Conservation (phyloP, 2,329 filamentous ascomycete species). For the Chaetomiaceae sp. region DNA sequence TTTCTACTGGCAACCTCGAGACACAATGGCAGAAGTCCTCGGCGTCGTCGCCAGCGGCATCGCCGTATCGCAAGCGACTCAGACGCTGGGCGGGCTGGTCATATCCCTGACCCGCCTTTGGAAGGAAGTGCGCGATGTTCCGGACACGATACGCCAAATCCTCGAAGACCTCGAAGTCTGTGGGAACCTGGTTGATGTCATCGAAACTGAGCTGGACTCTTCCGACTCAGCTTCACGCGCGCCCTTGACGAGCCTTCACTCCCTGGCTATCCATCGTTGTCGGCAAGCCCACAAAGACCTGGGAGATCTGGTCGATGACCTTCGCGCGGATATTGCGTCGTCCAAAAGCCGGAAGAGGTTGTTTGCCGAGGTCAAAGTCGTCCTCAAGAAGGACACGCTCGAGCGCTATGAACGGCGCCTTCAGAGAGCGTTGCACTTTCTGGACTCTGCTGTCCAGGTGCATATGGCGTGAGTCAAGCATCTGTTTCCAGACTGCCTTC, state of each 20-base stretch:
- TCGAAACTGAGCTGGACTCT: neutral
- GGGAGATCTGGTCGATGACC: neutral
- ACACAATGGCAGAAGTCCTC: constrained; percentile 9
- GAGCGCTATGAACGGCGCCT: constrained; percentile 5
- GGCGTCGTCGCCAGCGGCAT: constrained; percentile 8
- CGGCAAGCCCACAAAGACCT: neutral
- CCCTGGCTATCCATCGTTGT: neutral
- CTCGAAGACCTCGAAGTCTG: neutral
- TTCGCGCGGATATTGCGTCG: constrained; percentile 2
- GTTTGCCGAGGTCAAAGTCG: neutral
- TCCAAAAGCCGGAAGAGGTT: constrained; percentile 1
- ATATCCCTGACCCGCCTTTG: neutral
- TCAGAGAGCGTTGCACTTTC: neutral
- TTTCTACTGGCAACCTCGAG: neutral
- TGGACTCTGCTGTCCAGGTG: neutral
- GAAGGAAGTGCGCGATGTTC: constrained; percentile 7
- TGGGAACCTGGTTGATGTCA: neutral
- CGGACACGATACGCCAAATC: neutral
- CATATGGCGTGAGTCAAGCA: neutral
- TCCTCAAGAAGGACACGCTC: constrained; percentile 4
- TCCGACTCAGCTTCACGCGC: neutral
- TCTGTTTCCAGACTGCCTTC: neutral
- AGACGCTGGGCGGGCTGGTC: neutral
- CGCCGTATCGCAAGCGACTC: constrained; percentile 1
- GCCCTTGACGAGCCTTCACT: neutral